These are phyloP conservation scores for Furcasterigmium sp. DNA, from an alignment of 2,329 filamentous ascomycete genomes.

Conservation along the genomic window DNA sequence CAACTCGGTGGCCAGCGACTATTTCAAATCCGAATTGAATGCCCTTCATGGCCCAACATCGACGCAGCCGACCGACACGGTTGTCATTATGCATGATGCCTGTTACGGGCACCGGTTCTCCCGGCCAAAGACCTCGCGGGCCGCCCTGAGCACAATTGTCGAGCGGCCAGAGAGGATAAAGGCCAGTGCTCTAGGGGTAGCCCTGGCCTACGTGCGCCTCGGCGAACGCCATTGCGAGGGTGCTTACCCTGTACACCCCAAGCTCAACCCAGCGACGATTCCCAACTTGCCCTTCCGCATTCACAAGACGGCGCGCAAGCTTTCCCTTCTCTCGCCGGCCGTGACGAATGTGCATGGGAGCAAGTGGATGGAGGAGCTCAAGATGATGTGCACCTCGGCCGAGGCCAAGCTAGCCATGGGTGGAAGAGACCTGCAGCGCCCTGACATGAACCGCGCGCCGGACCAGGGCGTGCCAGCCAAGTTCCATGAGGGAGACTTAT, in stretches of 20 bases:
- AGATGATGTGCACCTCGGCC: constrained; percentile 75
- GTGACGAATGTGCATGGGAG: constrained; percentile 88
- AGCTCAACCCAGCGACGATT: constrained; percentile 47
- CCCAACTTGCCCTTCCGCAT: constrained; percentile 75
- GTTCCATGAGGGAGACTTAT: constrained; percentile 85
- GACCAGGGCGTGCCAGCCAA: constrained; percentile 41
- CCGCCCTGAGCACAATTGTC: constrained; percentile 73
- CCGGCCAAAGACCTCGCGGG: constrained; percentile 70
- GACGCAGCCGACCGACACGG: constrained; percentile 49
- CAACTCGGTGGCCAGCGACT: constrained; percentile 56
- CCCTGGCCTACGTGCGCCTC: constrained; percentile 84
- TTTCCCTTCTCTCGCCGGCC: constrained; percentile 67
- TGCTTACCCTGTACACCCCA: constrained; percentile 60
- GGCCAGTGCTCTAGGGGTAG: constrained; percentile 75
- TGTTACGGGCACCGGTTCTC: constrained; percentile 94
- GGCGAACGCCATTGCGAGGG: constrained; percentile 75
- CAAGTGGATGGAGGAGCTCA: constrained; percentile 91
- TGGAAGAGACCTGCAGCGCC: constrained; percentile 72
- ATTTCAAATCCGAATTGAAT: constrained; percentile 66
- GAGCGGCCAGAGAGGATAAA: constrained; percentile 89
- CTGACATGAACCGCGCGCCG: constrained; percentile 51
- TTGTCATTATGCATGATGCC: constrained; percentile 86
- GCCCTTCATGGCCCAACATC: constrained; percentile 47
- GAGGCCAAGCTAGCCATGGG: constrained; percentile 71
- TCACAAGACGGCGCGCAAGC: constrained; percentile 66